phyloP scores from a whole-genome alignment of 345 rosid species.

The Eucalyptus urophylla region DNA sequence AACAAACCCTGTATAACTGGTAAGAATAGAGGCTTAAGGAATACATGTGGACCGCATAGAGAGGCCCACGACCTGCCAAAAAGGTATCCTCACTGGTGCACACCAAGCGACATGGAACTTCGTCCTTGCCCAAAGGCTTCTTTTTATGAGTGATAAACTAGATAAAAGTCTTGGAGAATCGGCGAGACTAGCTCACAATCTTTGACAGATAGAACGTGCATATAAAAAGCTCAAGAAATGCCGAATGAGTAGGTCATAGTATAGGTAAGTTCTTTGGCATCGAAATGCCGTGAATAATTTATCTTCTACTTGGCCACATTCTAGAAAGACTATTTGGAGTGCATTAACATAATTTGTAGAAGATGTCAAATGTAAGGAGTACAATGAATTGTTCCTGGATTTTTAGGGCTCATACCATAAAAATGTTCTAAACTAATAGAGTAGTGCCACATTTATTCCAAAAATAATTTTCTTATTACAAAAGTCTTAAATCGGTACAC shows the following conservation, averaged over 20 bases:
- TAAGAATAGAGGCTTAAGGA: neutral
- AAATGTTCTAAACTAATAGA: neutral
- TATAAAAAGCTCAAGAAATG: neutral
- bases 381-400: neutral
- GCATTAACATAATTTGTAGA: neutral
- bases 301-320: neutral
- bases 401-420: neutral
- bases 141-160: neutral
- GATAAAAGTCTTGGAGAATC: neutral
- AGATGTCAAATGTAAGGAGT: neutral
- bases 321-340: neutral
- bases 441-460: neutral
- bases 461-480: neutral
- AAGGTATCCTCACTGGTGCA: neutral
- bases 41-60: neutral
- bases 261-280: neutral
- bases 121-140: neutral
- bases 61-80: neutral
- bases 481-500: neutral
- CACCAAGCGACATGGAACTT: neutral
- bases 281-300: neutral
- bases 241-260: neutral
- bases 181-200: neutral
- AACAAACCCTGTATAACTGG: neutral
- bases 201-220: neutral